These are phyloP conservation scores for Pyrenophora teres DNA, from an alignment of 2,329 filamentous ascomycete species.

Conservation along the genomic window DNA sequence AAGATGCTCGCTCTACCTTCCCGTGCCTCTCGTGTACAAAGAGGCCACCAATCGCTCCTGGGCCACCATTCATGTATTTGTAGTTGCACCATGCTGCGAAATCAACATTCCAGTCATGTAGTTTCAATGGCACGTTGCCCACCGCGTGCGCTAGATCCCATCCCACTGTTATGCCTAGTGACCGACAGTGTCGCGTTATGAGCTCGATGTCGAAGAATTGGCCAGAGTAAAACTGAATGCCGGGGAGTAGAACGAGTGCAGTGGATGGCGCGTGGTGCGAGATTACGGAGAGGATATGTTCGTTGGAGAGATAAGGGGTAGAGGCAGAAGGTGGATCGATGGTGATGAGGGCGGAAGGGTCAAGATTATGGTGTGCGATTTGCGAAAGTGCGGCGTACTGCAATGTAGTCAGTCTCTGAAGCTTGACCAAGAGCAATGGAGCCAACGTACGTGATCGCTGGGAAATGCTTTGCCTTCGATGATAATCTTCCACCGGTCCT, in stretches of 20 bases:
- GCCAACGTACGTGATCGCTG: constrained; percentile 69
- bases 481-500: constrained; percentile 74
- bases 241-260: constrained; percentile 79
- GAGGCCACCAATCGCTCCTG: constrained; percentile 76
- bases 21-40: constrained; percentile 82
- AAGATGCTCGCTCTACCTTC: constrained; percentile 49
- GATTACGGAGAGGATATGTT: constrained; percentile 73
- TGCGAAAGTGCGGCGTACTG: constrained; percentile 86
- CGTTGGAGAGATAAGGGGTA: constrained; percentile 67
- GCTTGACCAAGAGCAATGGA: neutral
- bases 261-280: constrained; percentile 73
- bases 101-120: constrained; percentile 90
- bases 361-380: constrained; percentile 69
- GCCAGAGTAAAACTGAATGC: constrained; percentile 90
- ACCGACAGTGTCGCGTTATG: constrained; percentile 78
- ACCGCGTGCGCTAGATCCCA: constrained; percentile 90
- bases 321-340: constrained; percentile 63
- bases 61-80: constrained; percentile 89
- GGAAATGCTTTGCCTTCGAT: constrained; percentile 91
- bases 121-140: constrained; percentile 76
- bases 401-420: constrained; percentile 1
- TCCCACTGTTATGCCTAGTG: constrained; percentile 72
- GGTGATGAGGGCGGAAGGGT: constrained; percentile 71
- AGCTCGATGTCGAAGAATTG: constrained; percentile 81
- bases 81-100: constrained; percentile 94